A percentile compares a stretch with the other conserved stretches of the same genome.
phyloP scores from a whole-genome alignment of 129 eudicot genomes.

The Centella asiatica region DNA sequence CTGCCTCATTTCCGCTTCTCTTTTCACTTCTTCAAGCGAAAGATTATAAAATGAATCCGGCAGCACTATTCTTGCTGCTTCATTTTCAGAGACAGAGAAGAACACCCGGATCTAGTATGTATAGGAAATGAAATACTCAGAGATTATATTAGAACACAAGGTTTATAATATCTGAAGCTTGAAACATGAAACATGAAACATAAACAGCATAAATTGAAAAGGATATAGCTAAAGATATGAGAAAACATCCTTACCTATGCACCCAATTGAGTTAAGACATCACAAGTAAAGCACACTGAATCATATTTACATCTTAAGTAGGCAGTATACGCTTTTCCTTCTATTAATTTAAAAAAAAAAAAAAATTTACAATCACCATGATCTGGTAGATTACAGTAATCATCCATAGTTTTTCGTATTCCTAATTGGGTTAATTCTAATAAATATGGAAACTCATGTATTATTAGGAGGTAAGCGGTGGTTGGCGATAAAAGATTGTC shows the following conservation, averaged over 20 bases:
- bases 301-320: too few relatives aligned
- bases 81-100: constrained; percentile 79
- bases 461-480: background rate
- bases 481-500: background rate
- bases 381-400: too few relatives aligned
- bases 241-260: background rate
- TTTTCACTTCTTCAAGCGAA: constrained; percentile 63
- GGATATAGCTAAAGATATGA: too few relatives aligned
- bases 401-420: too few relatives aligned
- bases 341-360: too few relatives aligned
- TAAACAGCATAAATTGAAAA: background rate
- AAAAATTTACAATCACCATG: too few relatives aligned
- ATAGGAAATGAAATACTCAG: constrained; percentile 9
- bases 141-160: too few relatives aligned
- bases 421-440: background rate
- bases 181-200: background rate
- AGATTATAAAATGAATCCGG: constrained; percentile 91
- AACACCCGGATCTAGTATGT: constrained; percentile 59
- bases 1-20: constrained; percentile 73
- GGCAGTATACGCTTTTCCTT: too few relatives aligned
- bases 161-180: background rate
- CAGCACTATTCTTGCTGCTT: constrained; percentile 80
- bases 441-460: background rate
- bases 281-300: too few relatives aligned
- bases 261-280: too few relatives aligned